Evolutionary conservation across 208 protist species (phyloP), one percentile per base, ranked within the genome.

Genomic region (Trypanosoma melophagium): DNA sequence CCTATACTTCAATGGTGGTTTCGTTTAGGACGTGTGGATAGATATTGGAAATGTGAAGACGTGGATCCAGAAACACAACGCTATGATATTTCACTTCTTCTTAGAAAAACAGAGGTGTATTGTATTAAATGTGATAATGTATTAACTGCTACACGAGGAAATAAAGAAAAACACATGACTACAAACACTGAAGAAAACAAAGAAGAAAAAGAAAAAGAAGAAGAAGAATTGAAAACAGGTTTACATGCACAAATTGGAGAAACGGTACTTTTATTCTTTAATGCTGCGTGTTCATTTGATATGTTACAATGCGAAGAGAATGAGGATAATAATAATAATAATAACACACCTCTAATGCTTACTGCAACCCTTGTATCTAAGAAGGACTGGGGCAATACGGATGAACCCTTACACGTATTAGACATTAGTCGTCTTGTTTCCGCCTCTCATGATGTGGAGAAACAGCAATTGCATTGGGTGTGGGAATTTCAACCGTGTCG

Each of bases 371-470:
- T 93, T 42, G 59, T 65, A 57, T 93, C 87, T n/a, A 83, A 79
- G 24, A 90, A 87, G 31, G 78, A 90, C 50, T 93, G 87, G 87
- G 12, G 12, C 5, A 76, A 88, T 50, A 25, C 60, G 8, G 56
- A 66, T n/a, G 87, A 93, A 74, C 21, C 69, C 0, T 84, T 73
- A n/a, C 87, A 93, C 63, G 72, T 90, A 22, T 74, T 93, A 50
- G 54, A 73, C 8, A 68, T 87, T 10, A 47, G 4, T 22, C 25
- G 51, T 17, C 10, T 58, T 12, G 60, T 65, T 13, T 50, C 47
- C 1, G 64, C 66, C 45, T 42, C 35, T 28, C 86, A 84, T 76
- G 60, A 87, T 44, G 61, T 59, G 22, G 55, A 45, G 16, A 83
- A 55, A 10, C 66, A 62, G 1, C 56, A 68, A 44, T 54, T 93